Evolutionary conservation across 2,329 filamentous ascomycete genomes (phyloP).

Genomic region (Sporothrix pallida): DNA sequence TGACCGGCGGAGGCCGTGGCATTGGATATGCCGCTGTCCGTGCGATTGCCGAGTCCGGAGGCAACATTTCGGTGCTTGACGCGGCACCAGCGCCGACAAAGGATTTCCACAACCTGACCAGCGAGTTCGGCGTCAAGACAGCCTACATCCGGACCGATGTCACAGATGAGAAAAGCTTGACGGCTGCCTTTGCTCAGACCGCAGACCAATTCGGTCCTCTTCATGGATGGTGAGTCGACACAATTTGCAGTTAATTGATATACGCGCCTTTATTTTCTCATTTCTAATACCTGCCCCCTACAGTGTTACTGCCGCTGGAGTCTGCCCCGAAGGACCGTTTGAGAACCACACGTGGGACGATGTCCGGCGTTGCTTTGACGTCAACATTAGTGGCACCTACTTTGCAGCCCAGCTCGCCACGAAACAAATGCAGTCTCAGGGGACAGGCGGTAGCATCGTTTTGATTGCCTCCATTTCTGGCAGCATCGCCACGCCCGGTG

Average conservation of each 20-base stretch:
- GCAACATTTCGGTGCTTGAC: not conserved
- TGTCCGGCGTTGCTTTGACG: not conserved
- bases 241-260: not conserved
- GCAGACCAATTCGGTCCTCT: not conserved
- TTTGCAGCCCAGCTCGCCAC: not conserved
- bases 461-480: not conserved
- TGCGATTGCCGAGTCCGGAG: conserved; percentile 5
- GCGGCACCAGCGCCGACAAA: not conserved
- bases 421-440: not conserved
- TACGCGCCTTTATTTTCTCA: too few relatives aligned
- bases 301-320: not conserved
- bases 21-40: not conserved
- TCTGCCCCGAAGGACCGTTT: conserved; percentile 9
- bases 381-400: not conserved
- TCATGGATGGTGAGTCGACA: not conserved
- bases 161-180: not conserved
- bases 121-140: not conserved
- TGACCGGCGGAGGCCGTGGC: not conserved
- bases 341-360: conserved; percentile 2
- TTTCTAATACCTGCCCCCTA: not conserved
- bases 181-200: not conserved
- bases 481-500: not conserved
- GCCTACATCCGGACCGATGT: not conserved
- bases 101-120: not conserved
- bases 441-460: not conserved